Conservation (phyloP, 306 rosid species). For the Medicago truncatula region DNA sequence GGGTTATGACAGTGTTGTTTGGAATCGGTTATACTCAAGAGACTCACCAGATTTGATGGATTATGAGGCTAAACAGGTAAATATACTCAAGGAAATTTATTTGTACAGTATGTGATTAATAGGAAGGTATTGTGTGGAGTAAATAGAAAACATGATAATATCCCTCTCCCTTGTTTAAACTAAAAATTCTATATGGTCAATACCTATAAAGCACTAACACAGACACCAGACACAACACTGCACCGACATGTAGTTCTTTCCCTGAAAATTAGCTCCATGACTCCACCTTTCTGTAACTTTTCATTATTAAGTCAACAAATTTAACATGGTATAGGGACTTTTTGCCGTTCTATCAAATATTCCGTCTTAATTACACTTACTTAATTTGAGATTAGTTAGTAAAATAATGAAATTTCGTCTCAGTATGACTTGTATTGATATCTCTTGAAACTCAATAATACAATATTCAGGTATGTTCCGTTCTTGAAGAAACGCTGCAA, state of each 20-base stretch:
- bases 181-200: neutral
- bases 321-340: neutral
- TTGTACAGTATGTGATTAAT: neutral
- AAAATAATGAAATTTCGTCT: conserved; percentile 25
- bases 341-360: neutral
- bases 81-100: conserved; percentile 28
- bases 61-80: conserved; percentile 71
- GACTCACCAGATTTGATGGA: conserved; percentile 66
- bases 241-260: neutral
- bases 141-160: neutral
- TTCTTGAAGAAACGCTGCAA: conserved; percentile 82
- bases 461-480: conserved; percentile 62
- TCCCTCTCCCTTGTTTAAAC: neutral
- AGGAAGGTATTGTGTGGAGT: neutral
- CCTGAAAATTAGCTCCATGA: neutral
- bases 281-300: neutral
- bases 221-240: neutral
- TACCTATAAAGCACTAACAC: neutral
- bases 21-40: conserved; percentile 94
- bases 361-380: neutral
- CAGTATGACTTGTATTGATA: conserved; percentile 29
- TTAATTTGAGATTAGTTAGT: conserved; percentile 9
- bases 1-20: conserved; percentile 94
- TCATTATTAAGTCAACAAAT: neutral
- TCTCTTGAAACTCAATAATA: conserved; percentile 36